Base-by-base conservation (phyloP, 176 grass and related monocot species). In the Oryza coarctata region DNA sequence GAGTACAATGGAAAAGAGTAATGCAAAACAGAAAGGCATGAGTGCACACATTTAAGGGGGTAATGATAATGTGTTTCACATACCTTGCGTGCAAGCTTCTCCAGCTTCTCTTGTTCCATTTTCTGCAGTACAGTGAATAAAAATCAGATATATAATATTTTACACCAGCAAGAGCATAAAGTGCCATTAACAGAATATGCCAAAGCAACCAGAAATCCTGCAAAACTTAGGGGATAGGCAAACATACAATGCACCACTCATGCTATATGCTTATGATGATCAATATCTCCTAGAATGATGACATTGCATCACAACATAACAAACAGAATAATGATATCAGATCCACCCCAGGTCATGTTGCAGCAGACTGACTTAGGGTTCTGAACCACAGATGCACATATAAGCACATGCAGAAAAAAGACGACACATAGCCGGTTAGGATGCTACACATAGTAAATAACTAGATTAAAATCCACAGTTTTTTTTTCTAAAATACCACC, bases 21-120 rank as follows among this genome's bases (percentile, higher is more conserved):
- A 65, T 49, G 3, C 6, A 1, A 10, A 60, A 2, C 32, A 68
- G 15, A 11, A 5, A 18, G 29, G 9, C 22, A 25, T 25, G 55
- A 3, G 29, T 0, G 5, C 74, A 29, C 10, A 30, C 6, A 39
- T 17, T 5, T 83, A 74, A 60, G 4, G n/a, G 55, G 55, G n/a
- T 1, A 49, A 40, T 38, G n/a, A 45, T 9, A 43, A 15, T 65
- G 30, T 25, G 7, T 75, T 66, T 68, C n/a, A 34, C 68, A 44
- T 78, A 94, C 89, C 93, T 94, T 75, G 44, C 79, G 89, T 43
- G 87, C 89, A 72, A 82, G 73, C 79, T 94, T 94, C 70, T 86
- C 93, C 68, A 94, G 69, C 73, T 90, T 94, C 17, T 94, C 93
- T 68, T 86, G 82, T 86, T 94, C 93, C 78, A 88, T 69, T 94